Percentiles rank a stretch among this genome's conserved stretches.
Evolutionary conservation across 345 rosid genomes (phyloP).

Genomic region (Heritiera littoralis): DNA sequence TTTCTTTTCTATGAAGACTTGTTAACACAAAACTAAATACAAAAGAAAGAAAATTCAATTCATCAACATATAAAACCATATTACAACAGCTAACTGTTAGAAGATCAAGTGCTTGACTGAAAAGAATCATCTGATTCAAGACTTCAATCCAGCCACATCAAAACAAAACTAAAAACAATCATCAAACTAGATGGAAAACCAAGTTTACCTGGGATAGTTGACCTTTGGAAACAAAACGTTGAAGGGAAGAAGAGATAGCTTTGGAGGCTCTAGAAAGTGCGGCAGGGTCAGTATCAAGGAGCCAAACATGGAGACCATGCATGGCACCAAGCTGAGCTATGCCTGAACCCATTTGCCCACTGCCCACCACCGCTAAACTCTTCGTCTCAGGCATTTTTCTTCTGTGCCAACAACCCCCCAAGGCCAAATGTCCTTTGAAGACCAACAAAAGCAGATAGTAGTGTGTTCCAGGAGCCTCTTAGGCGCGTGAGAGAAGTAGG

Average conservation of each 20-base stretch:
- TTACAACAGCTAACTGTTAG: background rate
- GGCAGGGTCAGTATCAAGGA: constrained; percentile 58
- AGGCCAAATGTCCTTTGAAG: background rate
- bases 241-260: constrained; percentile 56
- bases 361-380: constrained; percentile 69
- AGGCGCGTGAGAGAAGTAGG: background rate
- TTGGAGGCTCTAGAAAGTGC: constrained; percentile 66
- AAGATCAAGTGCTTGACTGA: background rate
- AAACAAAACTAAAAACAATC: background rate
- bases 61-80: background rate
- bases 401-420: background rate
- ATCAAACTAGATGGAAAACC: background rate
- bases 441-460: too few relatives aligned
- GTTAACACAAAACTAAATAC: background rate
- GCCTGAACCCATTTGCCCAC: constrained; percentile 98
- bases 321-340: constrained; percentile 85
- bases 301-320: constrained; percentile 63
- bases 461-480: background rate
- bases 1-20: background rate
- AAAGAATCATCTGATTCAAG: background rate
- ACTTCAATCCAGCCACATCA: background rate
- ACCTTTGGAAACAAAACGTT: constrained; percentile 67
- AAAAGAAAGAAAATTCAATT: background rate
- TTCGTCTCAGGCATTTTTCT: constrained; percentile 44
- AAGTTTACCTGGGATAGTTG: constrained; percentile 53